phyloP scores from a whole-genome alignment of 768 basidiomycete species.

The Fistulinella prunicolor region DNA sequence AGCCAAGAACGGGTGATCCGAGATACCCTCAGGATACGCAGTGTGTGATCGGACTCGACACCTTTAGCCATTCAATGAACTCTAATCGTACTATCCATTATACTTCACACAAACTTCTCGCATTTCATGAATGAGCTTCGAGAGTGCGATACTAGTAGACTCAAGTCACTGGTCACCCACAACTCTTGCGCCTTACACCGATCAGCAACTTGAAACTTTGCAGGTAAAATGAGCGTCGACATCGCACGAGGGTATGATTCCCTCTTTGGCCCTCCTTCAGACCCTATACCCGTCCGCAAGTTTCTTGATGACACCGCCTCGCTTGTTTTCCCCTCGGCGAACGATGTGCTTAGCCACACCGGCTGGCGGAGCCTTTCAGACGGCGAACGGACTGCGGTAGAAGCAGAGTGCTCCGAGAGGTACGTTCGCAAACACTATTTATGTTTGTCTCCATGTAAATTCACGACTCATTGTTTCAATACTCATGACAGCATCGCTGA shows the following conservation, averaged over 20 bases:
- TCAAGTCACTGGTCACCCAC: too few species aligned
- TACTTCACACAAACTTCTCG: too few species aligned
- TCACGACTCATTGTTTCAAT: background rate
- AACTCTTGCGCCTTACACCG: too few species aligned
- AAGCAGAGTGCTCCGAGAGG: constrained; percentile 42
- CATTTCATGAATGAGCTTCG: too few species aligned
- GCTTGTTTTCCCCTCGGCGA: constrained; percentile 6
- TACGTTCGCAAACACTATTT: constrained; percentile 11
- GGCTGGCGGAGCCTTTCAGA: constrained; percentile 26
- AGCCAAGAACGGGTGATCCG: too few species aligned
- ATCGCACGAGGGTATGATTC: constrained; percentile 41
- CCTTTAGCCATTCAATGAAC: too few species aligned
- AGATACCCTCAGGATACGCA: too few species aligned
- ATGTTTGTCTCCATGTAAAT: background rate
- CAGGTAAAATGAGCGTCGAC: constrained; percentile 26
- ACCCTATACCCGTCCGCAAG: constrained; percentile 44
- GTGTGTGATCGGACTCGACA: too few species aligned
- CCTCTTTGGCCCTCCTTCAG: constrained; percentile 64
- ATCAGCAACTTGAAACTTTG: too few species aligned
- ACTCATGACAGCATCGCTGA: constrained; percentile 49
- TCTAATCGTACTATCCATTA: too few species aligned
- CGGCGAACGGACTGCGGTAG: constrained; percentile 31
- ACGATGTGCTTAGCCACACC: constrained; percentile 11
- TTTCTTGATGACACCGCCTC: constrained; percentile 40
- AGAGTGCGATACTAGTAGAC: too few species aligned